Evolutionary conservation across 2,329 filamentous ascomycete species (phyloP).

Genomic region (Trichoderma guizhouense): DNA sequence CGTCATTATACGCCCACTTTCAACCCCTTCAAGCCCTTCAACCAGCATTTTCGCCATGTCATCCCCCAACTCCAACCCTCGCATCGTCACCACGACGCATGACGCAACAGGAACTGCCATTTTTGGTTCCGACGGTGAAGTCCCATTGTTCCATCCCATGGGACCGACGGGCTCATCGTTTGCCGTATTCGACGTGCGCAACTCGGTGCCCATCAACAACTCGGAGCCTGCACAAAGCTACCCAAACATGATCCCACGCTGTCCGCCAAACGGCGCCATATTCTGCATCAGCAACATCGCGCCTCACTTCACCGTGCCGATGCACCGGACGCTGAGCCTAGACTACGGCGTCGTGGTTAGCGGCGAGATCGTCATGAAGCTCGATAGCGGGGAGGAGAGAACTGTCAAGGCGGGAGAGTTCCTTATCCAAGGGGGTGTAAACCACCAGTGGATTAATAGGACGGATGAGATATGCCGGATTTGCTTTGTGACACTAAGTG

Average conservation of each 20-base stretch:
- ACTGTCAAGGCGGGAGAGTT: constrained; percentile 36
- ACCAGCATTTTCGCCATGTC: background rate
- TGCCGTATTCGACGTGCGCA: constrained; percentile 30
- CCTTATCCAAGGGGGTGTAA: constrained; percentile 41
- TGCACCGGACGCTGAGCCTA: constrained; percentile 42
- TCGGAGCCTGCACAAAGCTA: constrained; percentile 19
- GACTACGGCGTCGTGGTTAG: constrained; percentile 40
- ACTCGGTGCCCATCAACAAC: constrained; percentile 33
- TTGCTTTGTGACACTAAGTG: constrained; percentile 39
- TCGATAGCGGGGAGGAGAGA: constrained; percentile 42
- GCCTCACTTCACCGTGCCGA: constrained; percentile 31
- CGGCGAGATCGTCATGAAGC: constrained; percentile 37
- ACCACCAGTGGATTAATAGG: constrained; percentile 45
- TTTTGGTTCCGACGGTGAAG: constrained; percentile 29
- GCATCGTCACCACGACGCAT: constrained; percentile 32
- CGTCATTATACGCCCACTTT: background rate
- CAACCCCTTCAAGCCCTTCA: background rate
- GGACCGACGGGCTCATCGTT: constrained; percentile 31
- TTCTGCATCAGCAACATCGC: constrained; percentile 35
- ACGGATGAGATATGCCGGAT: constrained; percentile 36
- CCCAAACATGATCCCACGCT: constrained; percentile 31
- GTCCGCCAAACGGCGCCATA: constrained; percentile 33
- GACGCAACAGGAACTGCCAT: constrained; percentile 30
- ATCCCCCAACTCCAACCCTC: constrained; percentile 20
- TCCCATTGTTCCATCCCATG: constrained; percentile 31